Conservation (phyloP, 257 asterid species). For the Lavandula angustifolia region DNA sequence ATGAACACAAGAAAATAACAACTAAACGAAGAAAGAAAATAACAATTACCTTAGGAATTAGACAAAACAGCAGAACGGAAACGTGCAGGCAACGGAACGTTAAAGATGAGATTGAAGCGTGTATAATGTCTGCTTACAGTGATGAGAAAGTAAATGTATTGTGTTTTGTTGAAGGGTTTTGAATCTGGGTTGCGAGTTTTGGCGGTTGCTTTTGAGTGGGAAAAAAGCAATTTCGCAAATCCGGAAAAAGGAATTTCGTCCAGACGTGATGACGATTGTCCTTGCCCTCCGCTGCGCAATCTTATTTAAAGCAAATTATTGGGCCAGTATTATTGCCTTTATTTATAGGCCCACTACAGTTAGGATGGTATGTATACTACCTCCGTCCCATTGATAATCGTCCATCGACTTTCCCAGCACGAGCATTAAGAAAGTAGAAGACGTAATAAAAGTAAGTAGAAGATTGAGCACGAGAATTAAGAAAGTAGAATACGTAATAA, state of each 20-base stretch:
- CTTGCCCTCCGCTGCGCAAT: too few species aligned
- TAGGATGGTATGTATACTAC: too few species aligned
- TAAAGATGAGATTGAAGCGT: not conserved
- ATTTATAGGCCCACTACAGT: too few species aligned
- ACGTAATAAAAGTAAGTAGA: too few species aligned
- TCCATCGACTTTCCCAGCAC: too few species aligned
- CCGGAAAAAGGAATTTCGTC: not conserved
- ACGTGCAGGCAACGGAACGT: conserved; percentile 1
- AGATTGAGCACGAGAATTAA: too few species aligned
- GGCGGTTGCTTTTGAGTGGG: conserved; percentile 54
- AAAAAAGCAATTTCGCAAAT: not conserved
- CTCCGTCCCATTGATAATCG: too few species aligned
- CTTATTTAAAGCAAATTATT: too few species aligned
- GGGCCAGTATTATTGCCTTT: too few species aligned
- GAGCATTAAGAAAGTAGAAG: too few species aligned
- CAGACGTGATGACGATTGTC: too few species aligned
- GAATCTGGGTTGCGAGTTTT: conserved; percentile 40
- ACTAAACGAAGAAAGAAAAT: not conserved
- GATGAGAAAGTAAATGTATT: conserved; percentile 37
- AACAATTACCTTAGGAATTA: conserved; percentile 26
- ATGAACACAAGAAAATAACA: not conserved
- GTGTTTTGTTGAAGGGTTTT: conserved; percentile 38
- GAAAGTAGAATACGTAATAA: too few species aligned
- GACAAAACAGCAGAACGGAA: conserved; percentile 14
- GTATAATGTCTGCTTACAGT: not conserved